Evolutionary conservation across 2,329 filamentous ascomycete species (phyloP).

Genomic region (Parastagonospora nodorum): DNA sequence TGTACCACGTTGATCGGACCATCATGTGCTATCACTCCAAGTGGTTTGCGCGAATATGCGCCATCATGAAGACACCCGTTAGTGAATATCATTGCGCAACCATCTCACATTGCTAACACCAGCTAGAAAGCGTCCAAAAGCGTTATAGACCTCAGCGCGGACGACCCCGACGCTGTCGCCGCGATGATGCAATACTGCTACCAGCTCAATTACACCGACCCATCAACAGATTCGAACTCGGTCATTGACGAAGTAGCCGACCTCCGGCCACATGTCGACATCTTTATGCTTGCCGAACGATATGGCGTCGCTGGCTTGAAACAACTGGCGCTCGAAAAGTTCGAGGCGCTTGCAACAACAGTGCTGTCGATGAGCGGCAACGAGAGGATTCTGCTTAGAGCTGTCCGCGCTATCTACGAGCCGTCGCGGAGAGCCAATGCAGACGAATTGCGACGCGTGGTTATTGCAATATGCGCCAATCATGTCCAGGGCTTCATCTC

Average conservation of each 20-base stretch:
- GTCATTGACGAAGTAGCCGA: constrained; percentile 26
- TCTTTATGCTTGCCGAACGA: constrained; percentile 36
- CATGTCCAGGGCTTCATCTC: constrained; percentile 36
- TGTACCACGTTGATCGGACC: constrained; percentile 37
- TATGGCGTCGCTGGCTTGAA: constrained; percentile 34
- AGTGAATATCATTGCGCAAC: background rate
- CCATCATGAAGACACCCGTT: constrained; percentile 28
- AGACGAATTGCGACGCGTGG: constrained; percentile 24
- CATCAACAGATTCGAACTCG: constrained; percentile 18
- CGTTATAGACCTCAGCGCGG: constrained; percentile 36
- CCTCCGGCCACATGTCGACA: constrained; percentile 32
- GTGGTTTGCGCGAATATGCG: constrained; percentile 38
- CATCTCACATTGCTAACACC: constrained; percentile 6
- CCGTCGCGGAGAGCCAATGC: constrained; percentile 26
- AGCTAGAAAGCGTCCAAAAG: constrained; percentile 27
- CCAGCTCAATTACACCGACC: constrained; percentile 36
- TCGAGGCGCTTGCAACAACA: constrained; percentile 26
- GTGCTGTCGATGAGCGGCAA: constrained; percentile 27
- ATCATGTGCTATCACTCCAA: constrained; percentile 38
- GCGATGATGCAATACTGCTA: constrained; percentile 44
- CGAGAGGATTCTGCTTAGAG: constrained; percentile 30
- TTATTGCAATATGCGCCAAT: constrained; percentile 35
- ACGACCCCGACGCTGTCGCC: constrained; percentile 36
- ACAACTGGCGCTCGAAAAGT: constrained; percentile 31
- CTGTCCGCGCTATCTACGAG: constrained; percentile 33